Evolutionary conservation across 2,329 filamentous ascomycete genomes (phyloP).

Genomic region (Elsinoe arachidis): DNA sequence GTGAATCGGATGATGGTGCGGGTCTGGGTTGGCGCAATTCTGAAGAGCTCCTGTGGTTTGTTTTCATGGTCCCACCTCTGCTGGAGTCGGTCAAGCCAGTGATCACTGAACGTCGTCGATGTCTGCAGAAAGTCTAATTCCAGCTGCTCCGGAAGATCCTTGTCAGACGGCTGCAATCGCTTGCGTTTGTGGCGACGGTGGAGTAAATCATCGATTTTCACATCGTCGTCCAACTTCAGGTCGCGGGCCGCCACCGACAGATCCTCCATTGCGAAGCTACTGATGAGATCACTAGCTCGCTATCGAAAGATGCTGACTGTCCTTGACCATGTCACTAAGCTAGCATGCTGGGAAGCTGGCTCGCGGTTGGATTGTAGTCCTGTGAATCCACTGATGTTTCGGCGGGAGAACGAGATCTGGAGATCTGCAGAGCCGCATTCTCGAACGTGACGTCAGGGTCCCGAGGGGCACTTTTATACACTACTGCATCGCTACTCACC

Average conservation of each 20-base stretch:
- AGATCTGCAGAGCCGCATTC: slow-evolving; percentile 1
- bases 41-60: slow-evolving; percentile 76
- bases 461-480: neutral
- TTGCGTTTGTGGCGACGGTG: neutral
- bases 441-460: slow-evolving; percentile 7
- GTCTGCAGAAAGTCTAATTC: slow-evolving; percentile 72
- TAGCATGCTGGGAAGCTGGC: too few relatives aligned
- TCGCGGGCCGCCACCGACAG: neutral
- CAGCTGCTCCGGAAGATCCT: slow-evolving; percentile 39
- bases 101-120: slow-evolving; percentile 65
- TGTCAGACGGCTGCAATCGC: slow-evolving; percentile 34
- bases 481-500: neutral
- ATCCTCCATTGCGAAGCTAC: neutral
- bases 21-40: slow-evolving; percentile 81
- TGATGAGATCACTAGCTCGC: too few relatives aligned
- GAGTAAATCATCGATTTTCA: slow-evolving; percentile 3
- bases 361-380: too few relatives aligned
- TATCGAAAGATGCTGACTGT: too few relatives aligned
- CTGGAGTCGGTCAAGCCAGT: slow-evolving; percentile 84
- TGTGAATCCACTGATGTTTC: too few relatives aligned
- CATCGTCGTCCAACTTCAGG: neutral
- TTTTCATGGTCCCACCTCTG: slow-evolving; percentile 78
- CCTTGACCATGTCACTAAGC: too few relatives aligned
- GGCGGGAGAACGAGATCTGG: too few relatives aligned
- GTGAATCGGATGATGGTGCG: slow-evolving; percentile 91